phyloP scores from a whole-genome alignment of 257 asterid genomes.

The Solanum verrucosum region DNA sequence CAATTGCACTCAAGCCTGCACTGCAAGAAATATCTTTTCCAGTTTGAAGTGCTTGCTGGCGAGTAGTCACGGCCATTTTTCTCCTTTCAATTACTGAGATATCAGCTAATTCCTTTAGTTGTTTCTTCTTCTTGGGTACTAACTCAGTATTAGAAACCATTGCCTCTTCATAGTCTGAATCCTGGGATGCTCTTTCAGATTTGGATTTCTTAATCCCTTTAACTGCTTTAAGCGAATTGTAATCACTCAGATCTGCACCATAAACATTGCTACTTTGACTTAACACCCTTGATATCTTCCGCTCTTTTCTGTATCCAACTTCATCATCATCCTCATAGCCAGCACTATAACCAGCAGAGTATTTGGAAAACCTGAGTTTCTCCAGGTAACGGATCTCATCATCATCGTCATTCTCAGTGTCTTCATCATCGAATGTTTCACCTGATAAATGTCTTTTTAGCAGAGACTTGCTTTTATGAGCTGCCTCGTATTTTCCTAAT shows the following conservation, averaged over 20 bases:
- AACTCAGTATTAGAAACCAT: slow-evolving; percentile 41
- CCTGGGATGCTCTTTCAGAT: slow-evolving; percentile 31
- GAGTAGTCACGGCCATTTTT: slow-evolving; percentile 55
- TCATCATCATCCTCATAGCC: slow-evolving; percentile 38
- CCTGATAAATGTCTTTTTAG: slow-evolving; percentile 25
- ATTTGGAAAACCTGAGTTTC: slow-evolving; percentile 46
- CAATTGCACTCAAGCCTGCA: slow-evolving; percentile 33
- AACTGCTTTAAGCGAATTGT: slow-evolving; percentile 27
- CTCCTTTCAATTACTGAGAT: slow-evolving; percentile 16
- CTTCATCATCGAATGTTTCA: slow-evolving; percentile 37
- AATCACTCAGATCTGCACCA: slow-evolving; percentile 23
- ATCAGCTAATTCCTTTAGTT: slow-evolving; percentile 19
- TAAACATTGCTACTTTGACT: slow-evolving; percentile 21
- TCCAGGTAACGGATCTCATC: slow-evolving; percentile 74
- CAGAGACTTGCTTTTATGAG: slow-evolving; percentile 32
- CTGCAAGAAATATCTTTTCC: slow-evolving; percentile 32
- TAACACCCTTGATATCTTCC: slow-evolving; percentile 39
- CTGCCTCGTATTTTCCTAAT: slow-evolving; percentile 14
- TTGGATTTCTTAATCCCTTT: slow-evolving; percentile 32
- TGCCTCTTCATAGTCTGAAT: slow-evolving; percentile 36
- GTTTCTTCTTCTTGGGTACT: slow-evolving; percentile 37
- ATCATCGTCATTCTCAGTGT: slow-evolving; percentile 30
- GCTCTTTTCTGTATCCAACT: slow-evolving; percentile 31
- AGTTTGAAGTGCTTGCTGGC: slow-evolving; percentile 43
- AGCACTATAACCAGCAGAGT: slow-evolving; percentile 20